Conservation (phyloP, 192 early-diverging fungal genomes). For the Umbelopsis ramanniana region DNA sequence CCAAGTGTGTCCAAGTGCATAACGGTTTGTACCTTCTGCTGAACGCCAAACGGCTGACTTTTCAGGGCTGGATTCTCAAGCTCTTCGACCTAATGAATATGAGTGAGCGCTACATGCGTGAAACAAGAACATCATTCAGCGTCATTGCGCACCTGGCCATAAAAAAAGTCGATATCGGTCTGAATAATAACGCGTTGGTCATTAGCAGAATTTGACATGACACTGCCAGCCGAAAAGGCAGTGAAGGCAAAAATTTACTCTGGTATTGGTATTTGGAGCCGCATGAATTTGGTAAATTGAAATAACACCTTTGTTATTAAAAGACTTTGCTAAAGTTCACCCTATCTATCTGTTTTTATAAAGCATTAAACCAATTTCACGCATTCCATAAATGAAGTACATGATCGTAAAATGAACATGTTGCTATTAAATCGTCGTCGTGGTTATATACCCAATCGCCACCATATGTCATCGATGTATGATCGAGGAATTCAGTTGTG, state of each 20-base stretch:
- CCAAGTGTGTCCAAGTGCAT: background rate
- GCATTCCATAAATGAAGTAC: conserved; percentile 68
- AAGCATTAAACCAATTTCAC: too few relatives aligned
- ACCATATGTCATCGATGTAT: conserved; percentile 78
- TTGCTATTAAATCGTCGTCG: conserved; percentile 56
- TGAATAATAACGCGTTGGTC: conserved; percentile 24
- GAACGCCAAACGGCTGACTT: conserved; percentile 26
- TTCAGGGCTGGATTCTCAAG: conserved; percentile 25
- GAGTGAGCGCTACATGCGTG: background rate
- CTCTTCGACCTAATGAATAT: conserved; percentile 13
- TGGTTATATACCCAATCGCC: conserved; percentile 71
- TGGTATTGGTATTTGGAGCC: too few relatives aligned
- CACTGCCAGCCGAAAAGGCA: background rate
- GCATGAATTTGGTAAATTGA: too few relatives aligned
- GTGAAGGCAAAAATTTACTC: conserved; percentile 4
- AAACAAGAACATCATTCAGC: too few relatives aligned
- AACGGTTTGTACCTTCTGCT: conserved; percentile 23
- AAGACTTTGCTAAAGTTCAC: too few relatives aligned
- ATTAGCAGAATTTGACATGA: background rate
- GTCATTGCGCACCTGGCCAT: conserved; percentile 19
- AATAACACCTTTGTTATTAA: too few relatives aligned
- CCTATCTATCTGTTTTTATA: too few relatives aligned
- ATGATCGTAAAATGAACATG: conserved; percentile 86
- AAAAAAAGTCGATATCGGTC: conserved; percentile 31
- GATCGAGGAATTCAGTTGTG: conserved; percentile 64